Conservation (phyloP, 202 grass and related monocot species). For the Setaria italica region DNA sequence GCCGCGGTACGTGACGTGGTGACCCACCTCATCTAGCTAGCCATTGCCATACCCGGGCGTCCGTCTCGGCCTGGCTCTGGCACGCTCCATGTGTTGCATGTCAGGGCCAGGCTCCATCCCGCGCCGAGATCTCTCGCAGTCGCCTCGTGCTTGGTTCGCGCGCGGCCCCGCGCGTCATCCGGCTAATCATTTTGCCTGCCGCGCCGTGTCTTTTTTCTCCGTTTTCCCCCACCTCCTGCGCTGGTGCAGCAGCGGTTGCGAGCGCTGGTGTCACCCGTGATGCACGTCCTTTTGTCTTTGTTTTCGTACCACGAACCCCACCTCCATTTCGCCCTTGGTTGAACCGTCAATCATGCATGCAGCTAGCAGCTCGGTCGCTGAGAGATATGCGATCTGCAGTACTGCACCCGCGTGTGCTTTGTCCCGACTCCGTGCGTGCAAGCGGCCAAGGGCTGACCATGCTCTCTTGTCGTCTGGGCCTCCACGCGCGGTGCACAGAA, state of each 20-base stretch:
- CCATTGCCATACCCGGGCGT: background rate
- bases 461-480: background rate
- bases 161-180: background rate
- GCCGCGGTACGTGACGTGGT: background rate
- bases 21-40: background rate
- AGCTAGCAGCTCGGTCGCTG: too few relatives aligned
- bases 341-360: too few relatives aligned
- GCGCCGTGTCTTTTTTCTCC: background rate
- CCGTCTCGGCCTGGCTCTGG: background rate
- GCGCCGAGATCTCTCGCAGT: background rate
- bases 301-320: background rate
- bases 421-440: background rate
- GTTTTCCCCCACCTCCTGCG: too few relatives aligned
- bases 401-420: background rate
- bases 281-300: background rate
- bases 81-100: constrained; percentile 29
- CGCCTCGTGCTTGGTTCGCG: background rate
- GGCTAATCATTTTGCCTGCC: background rate
- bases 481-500: too few relatives aligned
- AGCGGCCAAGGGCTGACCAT: background rate
- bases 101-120: background rate
- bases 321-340: background rate
- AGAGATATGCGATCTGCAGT: too few relatives aligned
- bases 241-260: too few relatives aligned
- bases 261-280: background rate